Base-by-base conservation (phyloP, 352 stramenopile genomes). In the Phytopythium helicoides region DNA sequence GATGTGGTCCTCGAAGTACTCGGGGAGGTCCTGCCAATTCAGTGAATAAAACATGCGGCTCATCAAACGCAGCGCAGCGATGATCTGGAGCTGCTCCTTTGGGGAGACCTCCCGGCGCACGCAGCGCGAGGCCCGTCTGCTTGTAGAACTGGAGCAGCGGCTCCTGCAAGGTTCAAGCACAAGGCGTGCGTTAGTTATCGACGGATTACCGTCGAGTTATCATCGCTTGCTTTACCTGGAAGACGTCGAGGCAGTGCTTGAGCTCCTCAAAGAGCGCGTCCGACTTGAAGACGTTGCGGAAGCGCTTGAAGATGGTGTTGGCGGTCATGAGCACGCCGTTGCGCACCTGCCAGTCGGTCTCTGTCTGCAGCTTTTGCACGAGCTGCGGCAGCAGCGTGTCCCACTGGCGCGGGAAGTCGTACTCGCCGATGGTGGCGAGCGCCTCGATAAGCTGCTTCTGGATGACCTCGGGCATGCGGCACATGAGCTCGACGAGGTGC, bases 1-100 rank as follows among this genome's bases (percentile, higher is more conserved):
- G 56, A 99, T 97, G 70, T 99, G 87, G 78, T 99, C 97, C 72
- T 99, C 97, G 68, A 99, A 99, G 63, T 92, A 99, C 65, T 99
- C 97, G 0, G 97, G 97, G 21, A 99, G 69, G 72, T 99, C 97
- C 58, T 96, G 86, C 89, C 95, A 99, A 69, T 99, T 99, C 15
- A 99, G 81, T 45, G 92, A 99, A 75, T 96, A 99, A 68, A 98
- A 99, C 38, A 99, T 99, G 19, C 97, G 89, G 63, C 74, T 94
- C 66, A 98, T 96, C 41, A 94, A 92, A 4, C 96, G 79, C 60
- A 99, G 61, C 18, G 81, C 73, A 18, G 71, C 63, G 33, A 96
- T 61, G 52, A 97, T 87, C 34, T 89, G 76, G 19, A 64, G 53
- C 40, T 92, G 84, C 42, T 92, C 66, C 26, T 75, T 56, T 22